Conservation (phyloP, 306 rosid species). For the Acacia confusa region DNA sequence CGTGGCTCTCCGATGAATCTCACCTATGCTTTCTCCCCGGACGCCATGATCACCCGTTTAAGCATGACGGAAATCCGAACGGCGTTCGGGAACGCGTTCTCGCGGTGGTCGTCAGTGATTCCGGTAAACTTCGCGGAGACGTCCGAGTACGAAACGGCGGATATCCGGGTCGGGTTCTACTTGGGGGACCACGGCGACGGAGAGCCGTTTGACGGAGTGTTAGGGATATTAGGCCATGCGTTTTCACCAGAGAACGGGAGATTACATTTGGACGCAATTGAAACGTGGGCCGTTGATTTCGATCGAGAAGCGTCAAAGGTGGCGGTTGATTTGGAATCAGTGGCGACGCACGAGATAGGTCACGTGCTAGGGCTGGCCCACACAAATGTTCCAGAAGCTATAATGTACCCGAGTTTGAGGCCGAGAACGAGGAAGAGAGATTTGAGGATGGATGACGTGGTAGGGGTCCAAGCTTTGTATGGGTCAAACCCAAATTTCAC, state of each 20-base stretch:
- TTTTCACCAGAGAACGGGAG: slow-evolving; percentile 67
- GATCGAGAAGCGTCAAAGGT: slow-evolving; percentile 46
- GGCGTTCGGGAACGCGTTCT: slow-evolving; percentile 44
- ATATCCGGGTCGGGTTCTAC: slow-evolving; percentile 57
- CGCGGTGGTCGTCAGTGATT: slow-evolving; percentile 62
- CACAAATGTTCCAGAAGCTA: slow-evolving; percentile 47
- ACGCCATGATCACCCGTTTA: slow-evolving; percentile 35
- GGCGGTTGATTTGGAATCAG: slow-evolving; percentile 75
- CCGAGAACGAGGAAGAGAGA: slow-evolving; percentile 58
- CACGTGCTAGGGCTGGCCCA: slow-evolving; percentile 70
- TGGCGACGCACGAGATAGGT: slow-evolving; percentile 73
- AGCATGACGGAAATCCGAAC: slow-evolving; percentile 33
- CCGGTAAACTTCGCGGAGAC: slow-evolving; percentile 55
- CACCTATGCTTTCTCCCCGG: slow-evolving; percentile 48
- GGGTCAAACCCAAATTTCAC: slow-evolving; percentile 77
- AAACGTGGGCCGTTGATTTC: slow-evolving; percentile 65
- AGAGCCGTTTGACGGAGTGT: slow-evolving; percentile 59
- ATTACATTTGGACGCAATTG: slow-evolving; percentile 60
- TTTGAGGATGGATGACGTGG: slow-evolving; percentile 58
- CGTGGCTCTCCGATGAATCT: slow-evolving; percentile 31
- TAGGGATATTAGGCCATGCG: slow-evolving; percentile 66
- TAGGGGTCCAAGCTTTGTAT: slow-evolving; percentile 55
- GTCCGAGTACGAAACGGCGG: slow-evolving; percentile 28
- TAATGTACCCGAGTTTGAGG: slow-evolving; percentile 67
- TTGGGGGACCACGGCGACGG: slow-evolving; percentile 69